Evolutionary conservation across 2,329 filamentous ascomycete species (phyloP).

Genomic region (Moelleriella libera): DNA sequence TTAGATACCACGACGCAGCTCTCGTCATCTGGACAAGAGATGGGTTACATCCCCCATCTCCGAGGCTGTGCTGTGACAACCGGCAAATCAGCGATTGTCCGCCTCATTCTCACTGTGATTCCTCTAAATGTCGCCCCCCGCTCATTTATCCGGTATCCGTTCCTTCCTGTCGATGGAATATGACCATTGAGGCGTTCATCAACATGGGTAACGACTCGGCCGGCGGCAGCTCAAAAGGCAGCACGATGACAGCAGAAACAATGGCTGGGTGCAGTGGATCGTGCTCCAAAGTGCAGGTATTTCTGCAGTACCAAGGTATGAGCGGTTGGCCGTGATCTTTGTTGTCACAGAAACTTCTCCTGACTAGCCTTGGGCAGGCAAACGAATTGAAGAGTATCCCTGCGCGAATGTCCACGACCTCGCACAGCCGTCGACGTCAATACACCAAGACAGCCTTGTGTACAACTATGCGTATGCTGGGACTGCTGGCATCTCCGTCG

Average conservation of each 20-base stretch:
- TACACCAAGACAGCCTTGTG: background rate
- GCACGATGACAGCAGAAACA: background rate
- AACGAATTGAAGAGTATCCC: no score
- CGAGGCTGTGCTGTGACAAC: no score
- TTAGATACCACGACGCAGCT: no score
- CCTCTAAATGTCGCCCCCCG: no score
- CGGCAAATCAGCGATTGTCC: no score
- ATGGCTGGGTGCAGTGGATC: background rate
- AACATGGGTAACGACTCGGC: background rate
- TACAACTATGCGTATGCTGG: background rate
- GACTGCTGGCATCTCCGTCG: background rate
- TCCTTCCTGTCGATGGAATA: background rate
- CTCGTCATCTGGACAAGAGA: no score
- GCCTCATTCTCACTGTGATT: no score
- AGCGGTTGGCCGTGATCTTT: no score
- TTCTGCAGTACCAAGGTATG: background rate
- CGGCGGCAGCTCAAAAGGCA: background rate
- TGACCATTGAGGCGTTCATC: background rate
- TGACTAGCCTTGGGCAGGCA: no score
- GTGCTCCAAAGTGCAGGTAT: background rate
- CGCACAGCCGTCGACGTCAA: background rate
- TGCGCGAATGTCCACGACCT: background rate
- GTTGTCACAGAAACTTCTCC: no score
- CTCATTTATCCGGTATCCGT: background rate
- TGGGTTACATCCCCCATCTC: no score